These are phyloP conservation scores for Excoecaria cochinchinensis DNA, from an alignment of 345 rosid species.

Conservation along the genomic window DNA sequence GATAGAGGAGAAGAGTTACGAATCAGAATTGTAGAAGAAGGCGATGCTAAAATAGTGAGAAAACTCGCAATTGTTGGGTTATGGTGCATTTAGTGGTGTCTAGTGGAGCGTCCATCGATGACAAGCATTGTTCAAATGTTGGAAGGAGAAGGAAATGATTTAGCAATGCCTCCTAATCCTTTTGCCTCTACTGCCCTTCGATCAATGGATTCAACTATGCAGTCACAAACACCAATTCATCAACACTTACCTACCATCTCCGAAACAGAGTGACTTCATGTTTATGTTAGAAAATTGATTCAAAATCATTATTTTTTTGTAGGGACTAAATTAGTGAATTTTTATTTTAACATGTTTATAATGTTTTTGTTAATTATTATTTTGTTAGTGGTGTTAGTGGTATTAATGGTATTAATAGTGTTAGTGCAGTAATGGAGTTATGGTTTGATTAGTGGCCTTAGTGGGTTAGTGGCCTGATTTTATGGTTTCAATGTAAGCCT, in stretches of 20 bases:
- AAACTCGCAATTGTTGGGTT: constrained; percentile 4
- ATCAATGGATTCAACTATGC: not conserved
- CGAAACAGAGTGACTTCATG: constrained; percentile 1
- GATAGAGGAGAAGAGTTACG: constrained; percentile 8
- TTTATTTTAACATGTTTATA: too few species aligned
- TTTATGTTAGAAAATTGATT: too few species aligned
- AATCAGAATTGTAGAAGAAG: constrained; percentile 8
- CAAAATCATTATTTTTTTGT: too few species aligned
- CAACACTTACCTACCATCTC: not conserved
- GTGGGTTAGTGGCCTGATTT: too few species aligned
- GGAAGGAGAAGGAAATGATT: constrained; percentile 11
- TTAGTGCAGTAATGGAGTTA: too few species aligned
- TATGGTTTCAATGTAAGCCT: too few species aligned
- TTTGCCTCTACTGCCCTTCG: not conserved
- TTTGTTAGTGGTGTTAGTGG: too few species aligned
- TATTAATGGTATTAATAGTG: too few species aligned
- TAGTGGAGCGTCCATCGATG: constrained; percentile 7
- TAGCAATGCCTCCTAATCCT: constrained; percentile 13
- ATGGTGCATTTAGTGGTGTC: constrained; percentile 9
- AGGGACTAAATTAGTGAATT: too few species aligned
- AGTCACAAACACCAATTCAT: not conserved
- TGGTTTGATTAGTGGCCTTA: too few species aligned
- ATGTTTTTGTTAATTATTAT: too few species aligned
- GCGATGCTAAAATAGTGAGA: not conserved
- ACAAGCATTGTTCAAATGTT: constrained; percentile 1